Conservation (phyloP, 495 filamentous ascomycete species). For the Penicillium silybi region DNA sequence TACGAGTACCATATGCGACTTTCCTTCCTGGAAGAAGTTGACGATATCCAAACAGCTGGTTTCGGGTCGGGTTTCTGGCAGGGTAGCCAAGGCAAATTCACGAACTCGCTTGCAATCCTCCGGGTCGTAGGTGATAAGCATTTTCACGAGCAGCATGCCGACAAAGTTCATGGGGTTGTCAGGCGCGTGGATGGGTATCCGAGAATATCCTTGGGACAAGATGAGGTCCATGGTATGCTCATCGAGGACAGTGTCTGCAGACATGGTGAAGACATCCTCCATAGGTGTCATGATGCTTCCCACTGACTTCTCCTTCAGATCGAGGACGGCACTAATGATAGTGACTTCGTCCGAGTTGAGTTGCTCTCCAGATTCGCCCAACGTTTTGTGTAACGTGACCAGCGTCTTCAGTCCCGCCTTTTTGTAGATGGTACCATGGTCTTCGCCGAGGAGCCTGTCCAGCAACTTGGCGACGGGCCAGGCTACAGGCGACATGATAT, state of each 20-base stretch:
- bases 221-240: slow-evolving; percentile 91
- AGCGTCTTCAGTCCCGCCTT: slow-evolving; percentile 89
- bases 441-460: slow-evolving; percentile 81
- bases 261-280: slow-evolving; percentile 94
- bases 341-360: slow-evolving; percentile 97
- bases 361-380: slow-evolving; percentile 82
- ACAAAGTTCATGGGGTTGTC: slow-evolving; percentile 84
- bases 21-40: slow-evolving; percentile 99
- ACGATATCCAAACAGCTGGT: slow-evolving; percentile 97
- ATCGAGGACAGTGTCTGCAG: slow-evolving; percentile 84
- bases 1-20: slow-evolving; percentile 97
- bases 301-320: slow-evolving; percentile 93
- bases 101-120: slow-evolving; percentile 81
- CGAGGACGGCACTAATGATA: slow-evolving; percentile 94
- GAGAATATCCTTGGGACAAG: slow-evolving; percentile 86
- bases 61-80: slow-evolving; percentile 90
- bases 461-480: slow-evolving; percentile 90
- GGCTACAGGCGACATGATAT: slow-evolving; percentile 77
- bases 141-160: slow-evolving; percentile 97
- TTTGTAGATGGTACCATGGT: slow-evolving; percentile 93
- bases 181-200: slow-evolving; percentile 88
- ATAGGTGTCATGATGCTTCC: slow-evolving; percentile 97
- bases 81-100: slow-evolving; percentile 87
- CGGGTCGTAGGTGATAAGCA: slow-evolving; percentile 96
- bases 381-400: slow-evolving; percentile 86